A percentile compares a stretch with the other conserved stretches of the same genome.
These are phyloP conservation scores for Pestalotiopsis sp. DNA, from an alignment of 2,329 filamentous ascomycete species.

Conservation along the genomic window DNA sequence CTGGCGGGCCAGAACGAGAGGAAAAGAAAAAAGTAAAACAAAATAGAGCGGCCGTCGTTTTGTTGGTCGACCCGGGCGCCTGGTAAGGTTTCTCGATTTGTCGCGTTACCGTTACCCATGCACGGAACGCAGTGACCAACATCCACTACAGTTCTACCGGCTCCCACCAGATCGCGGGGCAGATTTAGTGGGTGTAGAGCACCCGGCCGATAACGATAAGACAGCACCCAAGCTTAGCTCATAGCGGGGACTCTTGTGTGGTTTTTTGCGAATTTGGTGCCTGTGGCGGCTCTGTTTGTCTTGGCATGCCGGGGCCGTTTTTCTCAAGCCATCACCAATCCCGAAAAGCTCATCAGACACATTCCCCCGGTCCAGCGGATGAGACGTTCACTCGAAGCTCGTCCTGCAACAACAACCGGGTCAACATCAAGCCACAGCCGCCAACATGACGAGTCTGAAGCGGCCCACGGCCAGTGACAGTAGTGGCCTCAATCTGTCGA, in stretches of 20 bases:
- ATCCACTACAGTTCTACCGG: neutral
- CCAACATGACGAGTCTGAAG: constrained; percentile 67
- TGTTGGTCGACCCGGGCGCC: constrained; percentile 1
- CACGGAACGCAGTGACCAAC: constrained; percentile 4
- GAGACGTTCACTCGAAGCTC: neutral
- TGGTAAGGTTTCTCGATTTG: neutral
- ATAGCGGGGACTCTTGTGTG: neutral
- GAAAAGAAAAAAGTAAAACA: neutral
- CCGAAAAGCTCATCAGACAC: neutral
- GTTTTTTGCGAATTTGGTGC: neutral
- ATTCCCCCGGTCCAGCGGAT: neutral
- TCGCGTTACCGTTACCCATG: neutral
- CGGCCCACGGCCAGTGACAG: constrained; percentile 55
- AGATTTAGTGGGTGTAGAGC: neutral
- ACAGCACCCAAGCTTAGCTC: neutral
- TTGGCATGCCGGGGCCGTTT: constrained; percentile 9
- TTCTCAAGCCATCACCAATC: constrained; percentile 5
- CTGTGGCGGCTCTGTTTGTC: neutral
- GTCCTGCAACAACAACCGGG: neutral
- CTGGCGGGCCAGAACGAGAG: neutral
- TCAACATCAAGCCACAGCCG: neutral
- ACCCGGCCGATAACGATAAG: constrained; percentile 15
- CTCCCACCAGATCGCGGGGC: constrained; percentile 8
- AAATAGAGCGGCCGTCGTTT: neutral
- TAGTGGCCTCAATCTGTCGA: constrained; percentile 76